Percentiles rank a stretch among this genome's conserved stretches.
Evolutionary conservation across 148 eudicot species (phyloP).

Genomic region (Camellia japonica): DNA sequence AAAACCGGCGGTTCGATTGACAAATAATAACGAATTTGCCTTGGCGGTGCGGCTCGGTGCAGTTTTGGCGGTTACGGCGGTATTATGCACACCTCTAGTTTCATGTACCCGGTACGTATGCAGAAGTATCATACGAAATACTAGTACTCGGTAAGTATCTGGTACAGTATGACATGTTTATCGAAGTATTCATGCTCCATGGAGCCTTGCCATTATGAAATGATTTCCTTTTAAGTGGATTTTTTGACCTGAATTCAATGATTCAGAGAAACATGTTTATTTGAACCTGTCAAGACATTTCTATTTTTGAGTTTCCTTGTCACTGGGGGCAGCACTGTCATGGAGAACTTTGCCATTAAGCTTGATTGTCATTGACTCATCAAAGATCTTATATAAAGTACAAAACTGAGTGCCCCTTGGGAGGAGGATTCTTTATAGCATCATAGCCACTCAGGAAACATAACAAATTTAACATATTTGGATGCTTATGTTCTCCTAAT

Average conservation of each 20-base stretch:
- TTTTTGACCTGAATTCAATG: background rate
- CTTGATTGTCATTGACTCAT: background rate
- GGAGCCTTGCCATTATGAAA: background rate
- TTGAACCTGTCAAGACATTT: background rate
- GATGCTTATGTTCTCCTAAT: background rate
- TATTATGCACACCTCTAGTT: too few relatives aligned
- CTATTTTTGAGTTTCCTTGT: background rate
- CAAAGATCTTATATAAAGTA: background rate
- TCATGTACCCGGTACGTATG: too few relatives aligned
- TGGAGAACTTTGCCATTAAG: background rate
- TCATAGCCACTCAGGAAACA: too few relatives aligned
- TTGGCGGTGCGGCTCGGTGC: too few relatives aligned
- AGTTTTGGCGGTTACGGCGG: too few relatives aligned
- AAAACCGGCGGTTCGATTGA: too few relatives aligned
- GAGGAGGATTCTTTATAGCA: background rate
- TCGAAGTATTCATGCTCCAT: too few relatives aligned
- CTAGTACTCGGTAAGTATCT: too few relatives aligned
- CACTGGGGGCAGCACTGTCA: background rate
- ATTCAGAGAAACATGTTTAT: background rate
- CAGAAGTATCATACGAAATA: too few relatives aligned
- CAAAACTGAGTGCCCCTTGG: background rate
- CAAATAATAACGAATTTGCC: too few relatives aligned
- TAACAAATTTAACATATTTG: background rate
- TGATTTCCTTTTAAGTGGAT: background rate
- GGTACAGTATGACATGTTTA: too few relatives aligned